Percentiles rank a stretch among this genome's conserved stretches.
phyloP scores from a whole-genome alignment of 116 monocot genomes.

The Dioscorea cayenensis region DNA sequence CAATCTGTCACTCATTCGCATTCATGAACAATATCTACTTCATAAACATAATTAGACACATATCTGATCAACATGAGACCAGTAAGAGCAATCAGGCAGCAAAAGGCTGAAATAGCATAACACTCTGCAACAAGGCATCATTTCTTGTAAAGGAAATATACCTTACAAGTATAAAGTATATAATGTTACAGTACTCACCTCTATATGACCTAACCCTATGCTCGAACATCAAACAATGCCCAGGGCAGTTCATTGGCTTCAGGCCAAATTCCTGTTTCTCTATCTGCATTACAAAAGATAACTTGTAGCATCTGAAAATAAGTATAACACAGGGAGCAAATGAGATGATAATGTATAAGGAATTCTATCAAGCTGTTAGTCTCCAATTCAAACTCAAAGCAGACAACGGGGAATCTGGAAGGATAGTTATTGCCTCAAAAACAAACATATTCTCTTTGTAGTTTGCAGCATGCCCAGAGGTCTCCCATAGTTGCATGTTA shows the following conservation, averaged over 20 bases:
- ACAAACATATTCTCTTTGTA: constrained; percentile 99
- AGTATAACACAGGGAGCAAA: not conserved
- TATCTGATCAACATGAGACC: too few species aligned
- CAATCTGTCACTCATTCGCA: too few species aligned
- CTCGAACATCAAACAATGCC: constrained; percentile 95
- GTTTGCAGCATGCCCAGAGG: constrained; percentile 95
- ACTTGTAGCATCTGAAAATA: not conserved
- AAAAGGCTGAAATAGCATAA: too few species aligned
- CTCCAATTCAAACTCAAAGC: not conserved
- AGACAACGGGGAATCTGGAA: not conserved
- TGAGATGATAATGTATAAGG: not conserved
- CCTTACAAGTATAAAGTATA: not conserved
- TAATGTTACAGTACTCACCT: constrained; percentile 33
- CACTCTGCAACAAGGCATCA: too few species aligned
- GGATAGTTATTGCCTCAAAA: constrained; percentile 53
- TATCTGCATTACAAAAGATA: constrained; percentile 43
- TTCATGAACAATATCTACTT: too few species aligned
- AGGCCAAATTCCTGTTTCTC: constrained; percentile 99
- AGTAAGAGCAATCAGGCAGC: too few species aligned
- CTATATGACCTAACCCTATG: constrained; percentile 96
- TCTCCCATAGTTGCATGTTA: constrained; percentile 99
- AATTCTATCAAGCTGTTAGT: not conserved
- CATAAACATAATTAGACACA: too few species aligned
- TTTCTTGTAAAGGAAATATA: not conserved
- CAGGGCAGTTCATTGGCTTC: constrained; percentile 99